These are phyloP conservation scores for Yarrowia sp. DNA, from an alignment of 805 yeast genomes.

Conservation along the genomic window DNA sequence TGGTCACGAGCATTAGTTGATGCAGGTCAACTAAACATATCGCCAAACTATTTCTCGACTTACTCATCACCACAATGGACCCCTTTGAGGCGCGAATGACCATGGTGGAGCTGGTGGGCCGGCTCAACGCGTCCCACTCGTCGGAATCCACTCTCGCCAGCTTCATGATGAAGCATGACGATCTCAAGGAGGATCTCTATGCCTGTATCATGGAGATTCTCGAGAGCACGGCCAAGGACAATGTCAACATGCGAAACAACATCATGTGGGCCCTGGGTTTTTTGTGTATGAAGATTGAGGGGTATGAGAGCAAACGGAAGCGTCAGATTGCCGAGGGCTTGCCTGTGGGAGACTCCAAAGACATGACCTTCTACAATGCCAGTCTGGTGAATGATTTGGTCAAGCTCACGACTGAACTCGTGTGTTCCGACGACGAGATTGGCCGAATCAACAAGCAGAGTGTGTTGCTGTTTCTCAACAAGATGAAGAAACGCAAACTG, in stretches of 20 bases:
- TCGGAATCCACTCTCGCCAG: slow-evolving; percentile 34
- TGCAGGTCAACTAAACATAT: not conserved
- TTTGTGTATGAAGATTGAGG: slow-evolving; percentile 38
- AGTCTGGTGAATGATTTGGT: slow-evolving; percentile 8
- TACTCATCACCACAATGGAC: slow-evolving; percentile 55
- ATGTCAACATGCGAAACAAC: slow-evolving; percentile 54
- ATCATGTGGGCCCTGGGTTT: slow-evolving; percentile 68
- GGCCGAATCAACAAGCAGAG: slow-evolving; percentile 30
- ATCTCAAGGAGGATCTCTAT: slow-evolving; percentile 63
- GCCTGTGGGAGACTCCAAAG: not conserved
- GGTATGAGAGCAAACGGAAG: slow-evolving; percentile 16
- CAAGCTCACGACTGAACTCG: not conserved
- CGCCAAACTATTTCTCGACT: not conserved
- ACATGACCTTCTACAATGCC: slow-evolving; percentile 10
- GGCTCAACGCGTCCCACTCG: slow-evolving; percentile 56
- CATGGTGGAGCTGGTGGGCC: slow-evolving; percentile 62
- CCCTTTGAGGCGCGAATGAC: slow-evolving; percentile 82
- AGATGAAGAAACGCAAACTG: not conserved
- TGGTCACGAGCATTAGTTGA: not conserved
- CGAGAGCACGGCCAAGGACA: slow-evolving; percentile 33
- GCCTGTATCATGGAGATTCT: slow-evolving; percentile 63
- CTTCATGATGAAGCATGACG: slow-evolving; percentile 41
- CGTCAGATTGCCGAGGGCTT: not conserved
- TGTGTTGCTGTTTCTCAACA: not conserved
- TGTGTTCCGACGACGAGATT: slow-evolving; percentile 16